Evolutionary conservation across 345 rosid genomes (phyloP).

Genomic region (Cardiospermum halicacabum): DNA sequence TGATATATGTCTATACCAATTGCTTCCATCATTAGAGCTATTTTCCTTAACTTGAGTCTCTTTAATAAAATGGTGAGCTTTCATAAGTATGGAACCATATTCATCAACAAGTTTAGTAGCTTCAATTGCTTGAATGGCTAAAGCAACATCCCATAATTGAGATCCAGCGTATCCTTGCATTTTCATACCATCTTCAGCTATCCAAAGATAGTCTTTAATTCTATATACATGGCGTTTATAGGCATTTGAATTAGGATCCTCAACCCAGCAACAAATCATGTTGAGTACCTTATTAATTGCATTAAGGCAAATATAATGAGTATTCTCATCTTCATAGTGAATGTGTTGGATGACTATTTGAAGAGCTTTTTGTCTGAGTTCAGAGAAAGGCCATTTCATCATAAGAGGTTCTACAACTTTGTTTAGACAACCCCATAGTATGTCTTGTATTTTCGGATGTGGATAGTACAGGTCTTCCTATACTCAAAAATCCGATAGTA

Average conservation of each 20-base stretch:
- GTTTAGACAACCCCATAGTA: slow-evolving; percentile 48
- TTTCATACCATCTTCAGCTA: slow-evolving; percentile 70
- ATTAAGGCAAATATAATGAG: slow-evolving; percentile 46
- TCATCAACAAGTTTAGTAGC: slow-evolving; percentile 43
- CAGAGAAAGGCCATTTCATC: slow-evolving; percentile 46
- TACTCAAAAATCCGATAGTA: too few species aligned
- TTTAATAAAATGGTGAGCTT: slow-evolving; percentile 55
- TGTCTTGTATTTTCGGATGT: slow-evolving; percentile 46
- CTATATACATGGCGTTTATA: slow-evolving; percentile 46
- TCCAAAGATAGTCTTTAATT: slow-evolving; percentile 57
- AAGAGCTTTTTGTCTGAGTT: slow-evolving; percentile 49
- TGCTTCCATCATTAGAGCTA: slow-evolving; percentile 19
- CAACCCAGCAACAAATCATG: slow-evolving; percentile 64
- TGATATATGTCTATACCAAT: slow-evolving; percentile 52
- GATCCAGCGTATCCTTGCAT: slow-evolving; percentile 77
- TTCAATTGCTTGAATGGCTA: slow-evolving; percentile 55
- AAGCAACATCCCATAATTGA: slow-evolving; percentile 63
- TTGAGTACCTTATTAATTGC: slow-evolving; percentile 55
- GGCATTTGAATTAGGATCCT: slow-evolving; percentile 47
- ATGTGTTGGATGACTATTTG: slow-evolving; percentile 42
- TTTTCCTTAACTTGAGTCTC: slow-evolving; percentile 37
- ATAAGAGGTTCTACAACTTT: slow-evolving; percentile 48
- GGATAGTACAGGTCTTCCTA: slow-evolving; percentile 66
- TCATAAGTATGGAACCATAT: slow-evolving; percentile 43
- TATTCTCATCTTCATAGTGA: slow-evolving; percentile 54